Evolutionary conservation across 176 grass and related monocot species (phyloP).

Genomic region (Aegilops bicornis): DNA sequence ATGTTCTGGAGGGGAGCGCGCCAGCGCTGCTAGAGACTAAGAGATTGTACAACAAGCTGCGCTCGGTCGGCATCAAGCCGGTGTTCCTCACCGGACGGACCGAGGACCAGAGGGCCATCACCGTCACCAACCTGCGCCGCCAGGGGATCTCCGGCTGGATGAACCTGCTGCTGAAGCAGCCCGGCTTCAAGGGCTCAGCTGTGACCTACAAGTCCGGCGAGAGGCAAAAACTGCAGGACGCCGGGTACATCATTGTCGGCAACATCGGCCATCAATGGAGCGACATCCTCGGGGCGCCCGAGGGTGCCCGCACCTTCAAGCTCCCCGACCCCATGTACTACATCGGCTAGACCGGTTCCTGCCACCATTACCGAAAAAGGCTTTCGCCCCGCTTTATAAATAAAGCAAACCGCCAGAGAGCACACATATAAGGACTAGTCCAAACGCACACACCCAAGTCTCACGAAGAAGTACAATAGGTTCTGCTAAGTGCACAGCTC

Average conservation of each 20-base stretch:
- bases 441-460: too few species aligned
- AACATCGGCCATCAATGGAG: constrained; percentile 66
- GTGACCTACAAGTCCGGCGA: too few species aligned
- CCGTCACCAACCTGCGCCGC: not conserved
- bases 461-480: too few species aligned
- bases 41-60: constrained; percentile 35
- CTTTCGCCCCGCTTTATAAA: too few species aligned
- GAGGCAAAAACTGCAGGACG: not conserved
- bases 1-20: constrained; percentile 13
- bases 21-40: constrained; percentile 33
- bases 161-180: constrained; percentile 36
- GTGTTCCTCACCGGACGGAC: constrained; percentile 44
- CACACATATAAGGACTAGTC: too few species aligned
- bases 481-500: too few species aligned
- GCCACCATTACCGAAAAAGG: too few species aligned
- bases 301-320: too few species aligned
- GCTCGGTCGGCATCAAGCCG: constrained; percentile 21
- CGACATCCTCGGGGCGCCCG: constrained; percentile 34
- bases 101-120: constrained; percentile 22
- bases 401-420: too few species aligned
- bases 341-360: too few species aligned
- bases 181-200: too few species aligned
- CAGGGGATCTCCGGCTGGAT: constrained; percentile 34
- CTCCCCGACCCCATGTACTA: too few species aligned
- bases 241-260: constrained; percentile 38